phyloP scores from a whole-genome alignment of 2,329 filamentous ascomycete genomes.

The Penicillium sp. region DNA sequence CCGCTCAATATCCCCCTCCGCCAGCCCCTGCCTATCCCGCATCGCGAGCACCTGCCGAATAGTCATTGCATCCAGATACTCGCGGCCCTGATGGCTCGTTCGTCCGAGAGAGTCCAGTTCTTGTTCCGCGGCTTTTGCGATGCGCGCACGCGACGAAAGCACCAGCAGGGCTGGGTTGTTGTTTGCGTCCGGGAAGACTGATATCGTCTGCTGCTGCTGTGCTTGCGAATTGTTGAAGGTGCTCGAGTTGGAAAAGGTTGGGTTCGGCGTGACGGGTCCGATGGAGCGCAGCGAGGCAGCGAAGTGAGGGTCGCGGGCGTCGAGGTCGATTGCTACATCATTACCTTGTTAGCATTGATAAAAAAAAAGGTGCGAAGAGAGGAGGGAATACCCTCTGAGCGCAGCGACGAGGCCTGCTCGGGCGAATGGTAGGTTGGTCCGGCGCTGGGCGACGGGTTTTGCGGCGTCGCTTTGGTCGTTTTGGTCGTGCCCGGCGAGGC shows the following conservation, averaged over 20 bases:
- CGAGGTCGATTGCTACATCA: slow-evolving; percentile 58
- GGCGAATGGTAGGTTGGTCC: slow-evolving; percentile 34
- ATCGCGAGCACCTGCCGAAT: slow-evolving; percentile 47
- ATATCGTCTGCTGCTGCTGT: slow-evolving; percentile 5
- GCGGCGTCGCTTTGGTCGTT: slow-evolving; percentile 29
- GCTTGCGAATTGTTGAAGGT: slow-evolving; percentile 36
- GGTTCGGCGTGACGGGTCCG: slow-evolving; percentile 56
- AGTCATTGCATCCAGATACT: slow-evolving; percentile 49
- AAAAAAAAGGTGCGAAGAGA: background rate
- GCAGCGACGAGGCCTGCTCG: slow-evolving; percentile 29
- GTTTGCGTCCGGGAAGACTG: slow-evolving; percentile 31
- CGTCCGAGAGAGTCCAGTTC: slow-evolving; percentile 51
- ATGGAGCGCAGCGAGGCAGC: slow-evolving; percentile 73
- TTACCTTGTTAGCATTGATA: no score
- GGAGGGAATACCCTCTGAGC: slow-evolving; percentile 29
- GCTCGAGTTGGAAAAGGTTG: slow-evolving; percentile 54
- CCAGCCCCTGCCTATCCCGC: slow-evolving; percentile 41
- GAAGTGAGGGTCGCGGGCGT: slow-evolving; percentile 61
- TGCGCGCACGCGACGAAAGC: slow-evolving; percentile 48
- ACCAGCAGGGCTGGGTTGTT: slow-evolving; percentile 58
- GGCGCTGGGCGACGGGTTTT: slow-evolving; percentile 10
- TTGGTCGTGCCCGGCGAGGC: slow-evolving; percentile 39
- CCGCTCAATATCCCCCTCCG: slow-evolving; percentile 40
- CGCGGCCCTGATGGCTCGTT: slow-evolving; percentile 35
- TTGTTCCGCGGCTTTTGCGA: slow-evolving; percentile 51